Conservation (phyloP, 306 rosid species). For the Quercus variabilis region DNA sequence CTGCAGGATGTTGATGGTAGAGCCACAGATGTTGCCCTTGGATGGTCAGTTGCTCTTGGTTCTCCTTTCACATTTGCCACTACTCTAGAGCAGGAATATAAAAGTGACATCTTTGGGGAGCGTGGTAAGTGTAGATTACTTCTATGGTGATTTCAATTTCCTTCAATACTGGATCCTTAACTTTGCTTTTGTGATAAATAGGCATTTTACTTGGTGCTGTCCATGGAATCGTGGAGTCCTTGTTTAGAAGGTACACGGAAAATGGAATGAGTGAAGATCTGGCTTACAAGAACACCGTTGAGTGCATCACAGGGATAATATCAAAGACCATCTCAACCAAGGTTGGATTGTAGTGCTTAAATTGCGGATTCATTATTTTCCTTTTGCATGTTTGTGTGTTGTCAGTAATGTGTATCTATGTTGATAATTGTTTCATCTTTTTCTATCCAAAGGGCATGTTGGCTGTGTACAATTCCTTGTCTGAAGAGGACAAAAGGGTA, state of each 20-base stretch:
- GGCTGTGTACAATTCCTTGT: slow-evolving; percentile 73
- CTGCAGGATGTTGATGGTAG: slow-evolving; percentile 92
- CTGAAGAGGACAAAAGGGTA: slow-evolving; percentile 73
- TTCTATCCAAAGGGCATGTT: slow-evolving; percentile 66
- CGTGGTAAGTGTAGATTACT: slow-evolving; percentile 50
- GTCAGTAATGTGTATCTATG: slow-evolving; percentile 2
- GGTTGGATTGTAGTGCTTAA: slow-evolving; percentile 39
- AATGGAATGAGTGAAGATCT: slow-evolving; percentile 84
- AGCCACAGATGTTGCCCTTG: slow-evolving; percentile 94
- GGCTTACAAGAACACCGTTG: slow-evolving; percentile 96
- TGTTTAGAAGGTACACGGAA: slow-evolving; percentile 89
- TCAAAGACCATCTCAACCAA: slow-evolving; percentile 83
- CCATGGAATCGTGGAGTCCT: slow-evolving; percentile 91
- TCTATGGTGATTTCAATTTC: neutral
- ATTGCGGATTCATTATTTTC: neutral
- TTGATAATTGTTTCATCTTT: slow-evolving; percentile 5
- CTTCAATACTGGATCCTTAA: slow-evolving; percentile 12
- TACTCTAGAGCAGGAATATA: slow-evolving; percentile 91
- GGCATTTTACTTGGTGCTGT: slow-evolving; percentile 99
- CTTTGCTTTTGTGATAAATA: slow-evolving; percentile 27
- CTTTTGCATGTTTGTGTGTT: neutral
- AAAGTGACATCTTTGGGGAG: slow-evolving; percentile 97
- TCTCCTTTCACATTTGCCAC: slow-evolving; percentile 97
- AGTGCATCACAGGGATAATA: slow-evolving; percentile 76
- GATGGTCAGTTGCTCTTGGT: slow-evolving; percentile 98